phyloP scores from a whole-genome alignment of 768 basidiomycete genomes.

The Suillus spraguei region DNA sequence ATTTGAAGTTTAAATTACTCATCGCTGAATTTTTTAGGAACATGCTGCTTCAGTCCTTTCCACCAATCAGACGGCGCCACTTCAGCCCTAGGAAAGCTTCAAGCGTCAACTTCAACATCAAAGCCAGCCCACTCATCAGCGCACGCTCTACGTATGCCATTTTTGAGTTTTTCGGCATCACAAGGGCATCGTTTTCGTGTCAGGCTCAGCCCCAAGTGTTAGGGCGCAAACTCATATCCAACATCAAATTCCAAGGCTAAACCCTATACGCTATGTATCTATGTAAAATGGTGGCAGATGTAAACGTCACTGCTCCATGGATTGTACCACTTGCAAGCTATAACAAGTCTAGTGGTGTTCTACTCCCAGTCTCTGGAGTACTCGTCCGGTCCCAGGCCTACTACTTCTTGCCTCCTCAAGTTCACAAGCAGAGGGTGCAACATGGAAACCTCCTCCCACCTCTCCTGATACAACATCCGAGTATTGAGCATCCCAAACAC shows the following conservation, averaged over 20 bases:
- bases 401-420: slow-evolving; percentile 3
- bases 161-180: background rate
- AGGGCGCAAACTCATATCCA: background rate
- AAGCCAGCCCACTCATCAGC: background rate
- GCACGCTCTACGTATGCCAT: background rate
- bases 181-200: too few relatives aligned
- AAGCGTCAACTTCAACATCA: background rate
- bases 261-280: background rate
- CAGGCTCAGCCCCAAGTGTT: background rate
- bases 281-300: background rate
- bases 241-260: background rate
- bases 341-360: background rate
- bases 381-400: background rate
- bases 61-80: background rate
- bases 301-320: background rate
- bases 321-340: background rate
- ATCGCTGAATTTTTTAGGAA: background rate
- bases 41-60: background rate
- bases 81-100: background rate
- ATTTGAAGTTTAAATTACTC: background rate
- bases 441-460: slow-evolving; percentile 3
- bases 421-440: slow-evolving; percentile 5
- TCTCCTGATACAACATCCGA: slow-evolving; percentile 5
- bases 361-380: background rate
- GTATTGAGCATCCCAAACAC: background rate